Conservation (phyloP, 345 rosid species). For the Carallia pectinifolia region DNA sequence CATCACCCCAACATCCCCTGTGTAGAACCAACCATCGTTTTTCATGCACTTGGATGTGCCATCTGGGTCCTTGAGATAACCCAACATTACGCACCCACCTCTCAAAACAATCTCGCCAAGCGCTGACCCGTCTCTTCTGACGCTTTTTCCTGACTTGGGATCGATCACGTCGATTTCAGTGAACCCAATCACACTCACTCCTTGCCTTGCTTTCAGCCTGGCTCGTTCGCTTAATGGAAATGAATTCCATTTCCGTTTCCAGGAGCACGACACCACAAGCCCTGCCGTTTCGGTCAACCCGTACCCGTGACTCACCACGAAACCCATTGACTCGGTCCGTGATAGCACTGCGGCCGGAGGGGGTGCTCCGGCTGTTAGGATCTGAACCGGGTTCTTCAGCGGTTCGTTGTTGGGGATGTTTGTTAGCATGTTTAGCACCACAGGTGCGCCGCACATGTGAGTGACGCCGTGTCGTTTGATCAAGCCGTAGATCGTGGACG, state of each 20-base stretch:
- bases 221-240: slow-evolving; percentile 20
- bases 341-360: slow-evolving; percentile 23
- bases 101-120: slow-evolving; percentile 21
- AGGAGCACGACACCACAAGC: slow-evolving; percentile 13
- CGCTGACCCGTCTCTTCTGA: slow-evolving; percentile 13
- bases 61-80: slow-evolving; percentile 19
- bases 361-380: slow-evolving; percentile 27
- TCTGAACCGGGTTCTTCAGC: slow-evolving; percentile 1
- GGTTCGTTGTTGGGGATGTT: neutral
- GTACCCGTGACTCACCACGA: slow-evolving; percentile 23
- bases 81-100: slow-evolving; percentile 18
- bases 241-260: slow-evolving; percentile 22
- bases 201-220: slow-evolving; percentile 24
- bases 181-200: slow-evolving; percentile 14
- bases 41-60: slow-evolving; percentile 11
- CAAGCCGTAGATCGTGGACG: neutral
- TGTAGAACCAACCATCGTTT: slow-evolving; percentile 23
- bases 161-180: slow-evolving; percentile 18
- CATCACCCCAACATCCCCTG: slow-evolving; percentile 28
- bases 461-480: slow-evolving; percentile 18
- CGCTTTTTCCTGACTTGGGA: slow-evolving; percentile 1
- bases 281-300: slow-evolving; percentile 29
- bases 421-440: slow-evolving; percentile 25
- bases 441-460: slow-evolving; percentile 32
- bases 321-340: slow-evolving; percentile 20